phyloP scores from a whole-genome alignment of 2,329 filamentous ascomycete genomes.

The Colletotrichum cuscutae region DNA sequence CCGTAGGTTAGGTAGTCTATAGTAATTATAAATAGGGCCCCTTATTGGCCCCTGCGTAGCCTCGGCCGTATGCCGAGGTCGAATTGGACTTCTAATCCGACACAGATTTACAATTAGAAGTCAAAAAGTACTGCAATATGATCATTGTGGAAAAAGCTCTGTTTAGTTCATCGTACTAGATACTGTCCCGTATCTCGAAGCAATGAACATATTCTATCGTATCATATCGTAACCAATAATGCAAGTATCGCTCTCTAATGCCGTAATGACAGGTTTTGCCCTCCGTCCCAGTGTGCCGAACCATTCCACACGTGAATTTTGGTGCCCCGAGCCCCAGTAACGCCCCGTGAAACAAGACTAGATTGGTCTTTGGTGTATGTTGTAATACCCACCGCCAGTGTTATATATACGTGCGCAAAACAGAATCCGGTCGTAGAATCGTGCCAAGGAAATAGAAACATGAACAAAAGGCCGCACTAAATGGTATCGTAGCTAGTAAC shows the following conservation, averaged over 20 bases:
- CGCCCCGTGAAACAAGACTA: background rate
- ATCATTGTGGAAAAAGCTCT: background rate
- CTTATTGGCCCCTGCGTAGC: no score
- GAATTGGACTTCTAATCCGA: no score
- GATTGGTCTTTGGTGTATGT: background rate
- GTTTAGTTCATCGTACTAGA: background rate
- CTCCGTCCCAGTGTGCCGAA: constrained; percentile 11
- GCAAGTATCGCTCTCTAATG: constrained; percentile 2
- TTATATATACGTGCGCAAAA: constrained; percentile 1
- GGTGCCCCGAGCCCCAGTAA: background rate
- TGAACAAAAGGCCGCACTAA: constrained; percentile 3
- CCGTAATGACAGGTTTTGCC: constrained; percentile 23
- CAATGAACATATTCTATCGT: background rate
- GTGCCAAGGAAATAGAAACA: background rate
- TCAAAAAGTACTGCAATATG: background rate
- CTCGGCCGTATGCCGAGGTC: no score
- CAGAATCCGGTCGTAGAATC: constrained; percentile 22
- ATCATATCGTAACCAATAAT: constrained; percentile 3
- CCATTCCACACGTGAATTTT: constrained; percentile 9
- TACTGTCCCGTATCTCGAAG: background rate
- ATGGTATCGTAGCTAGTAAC: constrained; percentile 20
- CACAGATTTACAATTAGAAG: background rate
- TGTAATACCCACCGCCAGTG: background rate
- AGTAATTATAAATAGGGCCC: no score
- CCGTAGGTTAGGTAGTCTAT: no score